Base-by-base conservation (phyloP, 176 grass and related monocot species). In the Hyparrhenia diplandra region DNA sequence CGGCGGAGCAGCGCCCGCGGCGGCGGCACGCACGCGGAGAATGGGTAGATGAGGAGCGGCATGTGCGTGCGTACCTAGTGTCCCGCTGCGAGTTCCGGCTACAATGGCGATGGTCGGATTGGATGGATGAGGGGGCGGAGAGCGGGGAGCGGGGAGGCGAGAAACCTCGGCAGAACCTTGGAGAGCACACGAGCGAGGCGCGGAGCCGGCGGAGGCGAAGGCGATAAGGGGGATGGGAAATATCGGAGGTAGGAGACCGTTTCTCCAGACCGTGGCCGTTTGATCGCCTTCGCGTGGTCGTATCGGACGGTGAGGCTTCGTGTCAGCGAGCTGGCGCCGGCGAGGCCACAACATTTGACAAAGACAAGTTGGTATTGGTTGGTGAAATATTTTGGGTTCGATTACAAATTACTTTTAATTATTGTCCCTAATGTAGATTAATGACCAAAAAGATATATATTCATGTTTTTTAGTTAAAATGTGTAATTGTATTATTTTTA, bases 101-200 rank as follows among this genome's bases (percentile, higher is more conserved):
- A 14, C 67, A 72, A 64, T 85, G 75, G 67, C 67, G 76, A 43
- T 5, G 36, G 45, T 57, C 64, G 31, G 31, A 37, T 58, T 55
- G 17, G 70, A 34, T 41, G 3, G 9, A 21, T 3, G 31, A 32
- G 31, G 2, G 31, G 31, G 31, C 1, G 5, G 21, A 40, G 13
- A 41, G 23, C 0, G 0, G 13, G 3, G 8, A 25, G 28, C n/a
- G 16, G 10, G n/a, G 43, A 81, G 10, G 60, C 7, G 78, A 81
- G 57, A 85, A 85, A 85, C 87, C 87, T 59, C 87, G 20, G 77
- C 40, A 89, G 72, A 89, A 85, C 87, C 83, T 85, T 60, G 72
- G 36, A 5, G 51, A 63, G 68, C 31, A 2, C 18, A 52, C 65
- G 60, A 73, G 74, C 24, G 28, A 32, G 51, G n/a, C n/a, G 28